Evolutionary conservation across 202 grass and related monocot species (phyloP), one percentile per base, ranked within the genome.

Genomic region (Thinopyrum obtusiflorum): DNA sequence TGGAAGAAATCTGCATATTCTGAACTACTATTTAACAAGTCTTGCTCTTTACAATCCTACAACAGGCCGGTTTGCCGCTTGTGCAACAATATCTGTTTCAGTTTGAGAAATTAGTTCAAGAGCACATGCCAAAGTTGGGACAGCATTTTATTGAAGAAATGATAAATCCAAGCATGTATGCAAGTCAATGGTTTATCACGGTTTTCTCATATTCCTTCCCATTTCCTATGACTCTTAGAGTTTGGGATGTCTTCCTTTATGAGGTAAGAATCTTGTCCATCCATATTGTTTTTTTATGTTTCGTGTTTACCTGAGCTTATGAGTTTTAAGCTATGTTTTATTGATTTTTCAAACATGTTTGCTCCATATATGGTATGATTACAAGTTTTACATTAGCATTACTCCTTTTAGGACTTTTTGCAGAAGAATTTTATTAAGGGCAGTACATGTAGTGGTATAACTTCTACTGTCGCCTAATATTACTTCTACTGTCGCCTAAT

Each of bases 151-250:
- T 88, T 79, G 89, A 94, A 76, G 93, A 98, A 87, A 98, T 96
- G 91, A 92, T 98, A 86, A 98, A 91, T 82, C 92, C 93, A 84
- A 96, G 86, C 88, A 98, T 98, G 97, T 98, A 98, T 87, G 91
- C 92, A 44, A 96, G 97, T 46, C 93, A 95, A 85, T 96, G 96
- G 96, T 96, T 98, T 86, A 95, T 98, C 81, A 96, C 96, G 18
- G 91, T 98, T 89, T 98, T 96, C 72, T 91, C 85, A 1, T 98
- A 98, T 80, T 98, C 96, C 33, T 96, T 95, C 69, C 93, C 91
- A 4, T 98, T 96, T 85, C 89, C 81, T 88, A 84, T 94, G 69
- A 91, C 93, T 80, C 87, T 98, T 83, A 92, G 96, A 81, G 87
- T 98, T 81, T 98, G 93, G 93, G 96, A 98, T 92, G 93, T 95